Percentiles rank a stretch among this genome's conserved stretches.
These are phyloP conservation scores for Cytospora piceicola DNA, from an alignment of 2,329 filamentous ascomycete genomes.

Conservation along the genomic window DNA sequence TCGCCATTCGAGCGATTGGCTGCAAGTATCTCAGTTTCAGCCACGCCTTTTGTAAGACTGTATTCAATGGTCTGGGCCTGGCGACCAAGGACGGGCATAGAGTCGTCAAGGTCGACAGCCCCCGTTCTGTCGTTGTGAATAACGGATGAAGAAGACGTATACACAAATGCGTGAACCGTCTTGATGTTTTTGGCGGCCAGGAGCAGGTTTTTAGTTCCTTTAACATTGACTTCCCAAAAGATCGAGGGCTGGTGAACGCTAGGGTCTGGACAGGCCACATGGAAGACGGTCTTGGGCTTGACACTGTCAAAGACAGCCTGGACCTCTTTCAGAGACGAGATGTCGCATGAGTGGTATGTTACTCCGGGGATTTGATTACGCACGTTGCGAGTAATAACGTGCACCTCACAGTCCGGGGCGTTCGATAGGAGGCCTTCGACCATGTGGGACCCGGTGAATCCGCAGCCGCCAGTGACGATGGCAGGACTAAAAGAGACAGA, in stretches of 20 bases:
- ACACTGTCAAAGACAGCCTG: constrained; percentile 16
- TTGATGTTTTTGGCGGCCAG: constrained; percentile 15
- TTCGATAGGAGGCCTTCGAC: constrained; percentile 25
- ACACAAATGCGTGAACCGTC: constrained; percentile 33
- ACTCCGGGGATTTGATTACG: constrained; percentile 28
- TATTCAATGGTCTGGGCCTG: constrained; percentile 33
- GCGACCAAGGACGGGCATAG: constrained; percentile 30
- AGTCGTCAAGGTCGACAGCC: constrained; percentile 30
- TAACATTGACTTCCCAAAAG: constrained; percentile 31
- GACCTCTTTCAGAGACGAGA: constrained; percentile 13
- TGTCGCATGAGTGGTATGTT: constrained; percentile 29
- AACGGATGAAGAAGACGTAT: constrained; percentile 32
- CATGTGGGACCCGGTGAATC: constrained; percentile 33
- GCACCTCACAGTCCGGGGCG: constrained; percentile 21
- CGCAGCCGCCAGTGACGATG: constrained; percentile 31
- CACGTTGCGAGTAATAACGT: constrained; percentile 26
- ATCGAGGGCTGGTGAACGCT: constrained; percentile 23
- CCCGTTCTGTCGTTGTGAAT: constrained; percentile 32
- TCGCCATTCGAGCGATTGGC: constrained; percentile 30
- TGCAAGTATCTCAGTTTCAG: constrained; percentile 32
- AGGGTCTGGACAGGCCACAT: constrained; percentile 31
- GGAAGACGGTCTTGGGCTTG: constrained; percentile 31
- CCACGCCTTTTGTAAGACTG: constrained; percentile 33
- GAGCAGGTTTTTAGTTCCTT: constrained; percentile 32
- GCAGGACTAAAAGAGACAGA: constrained; percentile 23